Evolutionary conservation across 2,329 filamentous ascomycete genomes (phyloP).

Genomic region (Aspergillus udagawae): DNA sequence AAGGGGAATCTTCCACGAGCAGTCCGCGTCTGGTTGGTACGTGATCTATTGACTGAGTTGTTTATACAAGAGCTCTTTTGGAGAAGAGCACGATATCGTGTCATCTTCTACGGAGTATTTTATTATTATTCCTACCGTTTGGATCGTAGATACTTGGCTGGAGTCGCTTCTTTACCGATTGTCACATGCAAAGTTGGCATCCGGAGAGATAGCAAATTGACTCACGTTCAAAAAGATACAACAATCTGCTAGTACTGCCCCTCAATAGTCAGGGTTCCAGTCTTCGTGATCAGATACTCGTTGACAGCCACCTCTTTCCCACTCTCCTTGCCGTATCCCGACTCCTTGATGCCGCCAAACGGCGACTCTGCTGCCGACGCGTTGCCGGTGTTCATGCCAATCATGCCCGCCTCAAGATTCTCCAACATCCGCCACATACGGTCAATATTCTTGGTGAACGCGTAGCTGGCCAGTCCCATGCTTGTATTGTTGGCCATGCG

Average conservation of each 20-base stretch:
- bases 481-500: slow-evolving; percentile 57
- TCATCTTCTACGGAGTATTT: no score
- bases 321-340: slow-evolving; percentile 64
- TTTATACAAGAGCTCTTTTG: no score
- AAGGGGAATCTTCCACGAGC: neutral
- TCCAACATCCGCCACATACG: slow-evolving; percentile 63
- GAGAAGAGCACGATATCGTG: no score
- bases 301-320: slow-evolving; percentile 63
- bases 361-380: slow-evolving; percentile 63
- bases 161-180: neutral
- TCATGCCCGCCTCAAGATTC: slow-evolving; percentile 66
- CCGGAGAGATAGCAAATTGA: neutral
- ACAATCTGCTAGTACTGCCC: slow-evolving; percentile 45
- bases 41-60: neutral
- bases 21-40: neutral
- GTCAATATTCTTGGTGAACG: slow-evolving; percentile 65
- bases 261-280: slow-evolving; percentile 59
- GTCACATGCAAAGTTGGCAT: neutral
- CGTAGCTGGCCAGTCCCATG: slow-evolving; percentile 64
- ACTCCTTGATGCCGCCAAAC: slow-evolving; percentile 66
- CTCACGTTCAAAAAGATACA: no score
- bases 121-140: neutral
- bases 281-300: slow-evolving; percentile 63
- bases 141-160: neutral
- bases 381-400: slow-evolving; percentile 63